Conservation (phyloP, 2,329 filamentous ascomycete genomes). For the Rachicladosporium sp. region DNA sequence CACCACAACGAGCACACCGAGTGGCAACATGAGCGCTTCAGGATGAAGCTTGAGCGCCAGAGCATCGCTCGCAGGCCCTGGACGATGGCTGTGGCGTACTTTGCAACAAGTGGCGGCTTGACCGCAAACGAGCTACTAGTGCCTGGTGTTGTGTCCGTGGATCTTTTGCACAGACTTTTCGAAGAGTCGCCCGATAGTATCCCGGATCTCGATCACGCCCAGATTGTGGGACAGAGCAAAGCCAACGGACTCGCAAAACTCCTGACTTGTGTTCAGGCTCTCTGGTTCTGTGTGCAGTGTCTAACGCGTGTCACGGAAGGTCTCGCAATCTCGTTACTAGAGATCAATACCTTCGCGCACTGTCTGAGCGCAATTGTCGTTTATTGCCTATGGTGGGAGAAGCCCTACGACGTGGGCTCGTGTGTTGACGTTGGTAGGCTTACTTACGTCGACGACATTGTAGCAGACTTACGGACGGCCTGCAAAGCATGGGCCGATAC, state of each 20-base stretch:
- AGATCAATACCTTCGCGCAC: conserved; percentile 14
- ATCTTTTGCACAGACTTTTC: no score
- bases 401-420: conserved; percentile 11
- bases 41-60: no score
- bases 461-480: conserved; percentile 1
- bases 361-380: conserved; percentile 12
- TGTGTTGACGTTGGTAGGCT: conserved; percentile 7
- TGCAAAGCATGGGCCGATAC: no score
- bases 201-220: no score
- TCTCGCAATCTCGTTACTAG: conserved; percentile 11
- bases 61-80: not conserved
- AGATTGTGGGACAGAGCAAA: conserved; percentile 5
- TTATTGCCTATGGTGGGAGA: conserved; percentile 14
- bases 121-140: no score
- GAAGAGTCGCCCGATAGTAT: no score
- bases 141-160: no score
- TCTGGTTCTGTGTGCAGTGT: conserved; percentile 14
- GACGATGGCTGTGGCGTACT: not conserved
- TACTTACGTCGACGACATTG: conserved; percentile 15
- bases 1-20: no score
- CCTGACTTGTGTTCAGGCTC: conserved; percentile 9
- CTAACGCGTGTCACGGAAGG: conserved; percentile 7
- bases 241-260: conserved; percentile 9
- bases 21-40: no score
- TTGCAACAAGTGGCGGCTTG: not conserved